Conservation (phyloP, 768 basidiomycete genomes). For the Hemileccinum impolitum region DNA sequence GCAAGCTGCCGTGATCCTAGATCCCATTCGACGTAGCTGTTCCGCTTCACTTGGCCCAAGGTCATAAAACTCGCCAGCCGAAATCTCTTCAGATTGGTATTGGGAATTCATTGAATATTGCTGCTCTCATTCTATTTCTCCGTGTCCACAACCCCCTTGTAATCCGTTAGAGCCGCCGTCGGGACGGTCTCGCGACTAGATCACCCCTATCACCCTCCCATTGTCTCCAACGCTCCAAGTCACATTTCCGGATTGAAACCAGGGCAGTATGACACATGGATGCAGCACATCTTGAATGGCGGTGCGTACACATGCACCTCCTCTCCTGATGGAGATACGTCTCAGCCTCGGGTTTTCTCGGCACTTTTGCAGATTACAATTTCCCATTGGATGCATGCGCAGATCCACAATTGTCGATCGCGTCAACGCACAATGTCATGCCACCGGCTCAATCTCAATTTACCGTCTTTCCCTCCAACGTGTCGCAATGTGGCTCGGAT, state of each 20-base stretch:
- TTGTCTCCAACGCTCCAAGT: not conserved
- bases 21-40: not conserved
- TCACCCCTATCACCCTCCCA: no score
- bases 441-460: not conserved
- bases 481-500: no score
- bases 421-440: no score
- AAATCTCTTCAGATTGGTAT: slow-evolving; percentile 2
- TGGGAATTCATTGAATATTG: slow-evolving; percentile 8
- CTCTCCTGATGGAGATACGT: not conserved
- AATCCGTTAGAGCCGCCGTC: no score
- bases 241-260: not conserved
- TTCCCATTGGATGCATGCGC: no score
- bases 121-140: not conserved
- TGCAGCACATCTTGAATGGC: no score
- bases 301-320: not conserved
- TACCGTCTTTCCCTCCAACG: no score
- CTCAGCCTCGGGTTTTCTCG: no score
- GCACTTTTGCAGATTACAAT: no score
- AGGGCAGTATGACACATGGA: not conserved
- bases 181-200: no score
- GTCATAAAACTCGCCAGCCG: slow-evolving; percentile 3
- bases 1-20: not conserved
- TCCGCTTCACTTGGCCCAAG: not conserved
- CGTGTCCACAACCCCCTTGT: no score
- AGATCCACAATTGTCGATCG: no score